These are phyloP conservation scores for Adansonia rubrostipa DNA, from an alignment of 441 rosid genomes.

Conservation along the genomic window DNA sequence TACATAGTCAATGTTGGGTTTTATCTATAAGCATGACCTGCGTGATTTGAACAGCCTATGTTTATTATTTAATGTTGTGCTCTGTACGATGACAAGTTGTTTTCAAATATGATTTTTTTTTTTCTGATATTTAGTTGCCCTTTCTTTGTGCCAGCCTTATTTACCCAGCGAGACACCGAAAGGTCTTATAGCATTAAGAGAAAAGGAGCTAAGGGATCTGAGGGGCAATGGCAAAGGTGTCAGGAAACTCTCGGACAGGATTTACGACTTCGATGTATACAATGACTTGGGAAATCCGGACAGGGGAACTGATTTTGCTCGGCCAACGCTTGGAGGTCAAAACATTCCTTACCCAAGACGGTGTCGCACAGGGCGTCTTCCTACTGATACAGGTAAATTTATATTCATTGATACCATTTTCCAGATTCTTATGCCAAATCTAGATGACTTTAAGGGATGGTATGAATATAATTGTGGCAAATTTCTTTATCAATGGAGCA, in stretches of 20 bases:
- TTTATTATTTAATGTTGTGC: not conserved
- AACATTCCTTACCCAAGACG: constrained; percentile 83
- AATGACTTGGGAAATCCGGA: constrained; percentile 97
- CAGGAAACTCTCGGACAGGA: constrained; percentile 75
- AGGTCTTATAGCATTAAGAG: constrained; percentile 68
- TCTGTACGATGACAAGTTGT: not conserved
- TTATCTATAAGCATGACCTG: no score
- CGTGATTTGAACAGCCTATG: not conserved
- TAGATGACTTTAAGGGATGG: no score
- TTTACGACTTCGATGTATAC: constrained; percentile 79
- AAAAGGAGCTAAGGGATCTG: constrained; percentile 61
- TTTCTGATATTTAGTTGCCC: not conserved
- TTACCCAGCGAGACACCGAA: constrained; percentile 80
- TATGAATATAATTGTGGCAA: not conserved
- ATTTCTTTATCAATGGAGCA: not conserved
- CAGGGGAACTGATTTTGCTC: constrained; percentile 52
- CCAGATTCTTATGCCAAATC: not conserved
- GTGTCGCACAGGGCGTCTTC: constrained; percentile 84
- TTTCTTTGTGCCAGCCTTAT: constrained; percentile 73
- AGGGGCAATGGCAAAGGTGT: constrained; percentile 78
- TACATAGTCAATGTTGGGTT: not conserved
- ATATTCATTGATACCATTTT: not conserved
- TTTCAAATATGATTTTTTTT: not conserved
- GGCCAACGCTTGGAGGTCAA: constrained; percentile 78
- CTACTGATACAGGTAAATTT: constrained; percentile 56